A percentile compares a stretch with the other conserved stretches of the same genome.
Evolutionary conservation across 106 monocot genomes (phyloP).

Genomic region (Dendrobium nobile): DNA sequence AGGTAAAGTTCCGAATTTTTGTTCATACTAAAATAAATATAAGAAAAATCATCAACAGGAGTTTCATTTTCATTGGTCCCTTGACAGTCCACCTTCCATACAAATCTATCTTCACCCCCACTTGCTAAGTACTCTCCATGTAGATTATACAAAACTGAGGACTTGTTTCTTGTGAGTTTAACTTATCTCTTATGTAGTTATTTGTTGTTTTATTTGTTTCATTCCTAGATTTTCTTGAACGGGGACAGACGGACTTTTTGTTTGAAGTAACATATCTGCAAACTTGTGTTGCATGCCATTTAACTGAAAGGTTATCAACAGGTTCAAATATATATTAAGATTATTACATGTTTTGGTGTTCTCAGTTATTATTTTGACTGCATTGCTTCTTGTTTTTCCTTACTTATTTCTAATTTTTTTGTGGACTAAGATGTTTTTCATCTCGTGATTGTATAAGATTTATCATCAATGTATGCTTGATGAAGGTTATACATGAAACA

Average conservation of each 20-base stretch:
- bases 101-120: slow-evolving; percentile 76
- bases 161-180: slow-evolving; percentile 78
- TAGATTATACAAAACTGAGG: no score
- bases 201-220: not conserved
- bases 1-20: slow-evolving; percentile 37
- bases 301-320: not conserved
- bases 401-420: not conserved
- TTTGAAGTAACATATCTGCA: not conserved
- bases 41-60: slow-evolving; percentile 45
- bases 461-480: no score
- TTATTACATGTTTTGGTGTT: not conserved
- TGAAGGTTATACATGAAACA: not conserved
- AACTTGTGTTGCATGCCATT: not conserved
- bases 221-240: not conserved
- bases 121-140: slow-evolving; percentile 58
- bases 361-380: not conserved
- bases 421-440: no score
- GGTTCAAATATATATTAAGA: not conserved
- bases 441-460: no score
- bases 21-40: slow-evolving; percentile 9
- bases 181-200: not conserved
- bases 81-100: slow-evolving; percentile 43
- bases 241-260: not conserved
- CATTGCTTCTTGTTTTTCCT: not conserved
- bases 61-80: slow-evolving; percentile 22